Conservation (phyloP, 352 stramenopile genomes). For the Discostella stelligera region DNA sequence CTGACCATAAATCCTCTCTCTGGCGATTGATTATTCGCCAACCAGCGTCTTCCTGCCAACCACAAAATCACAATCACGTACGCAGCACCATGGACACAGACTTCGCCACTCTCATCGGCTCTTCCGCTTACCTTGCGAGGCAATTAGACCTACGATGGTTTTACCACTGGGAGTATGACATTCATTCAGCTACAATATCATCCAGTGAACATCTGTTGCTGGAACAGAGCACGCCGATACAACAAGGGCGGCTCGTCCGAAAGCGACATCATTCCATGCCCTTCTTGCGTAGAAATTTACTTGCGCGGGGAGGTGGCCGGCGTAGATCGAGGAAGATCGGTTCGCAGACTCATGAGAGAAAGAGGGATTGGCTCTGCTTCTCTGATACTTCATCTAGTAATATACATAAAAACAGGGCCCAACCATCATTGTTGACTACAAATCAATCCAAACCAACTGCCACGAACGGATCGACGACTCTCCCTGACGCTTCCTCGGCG, state of each 20-base stretch:
- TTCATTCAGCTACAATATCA: background rate
- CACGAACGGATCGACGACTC: background rate
- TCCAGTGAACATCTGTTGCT: background rate
- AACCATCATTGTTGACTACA: background rate
- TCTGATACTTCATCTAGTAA: background rate
- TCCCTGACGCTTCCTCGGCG: background rate
- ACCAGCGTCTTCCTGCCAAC: too few species aligned
- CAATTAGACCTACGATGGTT: slow-evolving; percentile 30
- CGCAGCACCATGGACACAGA: slow-evolving; percentile 16
- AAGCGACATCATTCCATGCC: slow-evolving; percentile 35
- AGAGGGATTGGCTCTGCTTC: background rate
- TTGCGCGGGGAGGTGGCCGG: background rate
- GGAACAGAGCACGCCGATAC: background rate
- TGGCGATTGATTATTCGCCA: too few species aligned
- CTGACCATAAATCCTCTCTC: too few species aligned
- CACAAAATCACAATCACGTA: too few species aligned
- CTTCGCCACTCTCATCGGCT: slow-evolving; percentile 23
- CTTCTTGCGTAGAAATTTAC: slow-evolving; percentile 26
- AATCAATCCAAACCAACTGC: slow-evolving; percentile 16
- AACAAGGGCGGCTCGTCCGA: slow-evolving; percentile 14
- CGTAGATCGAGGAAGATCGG: background rate
- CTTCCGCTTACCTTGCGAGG: slow-evolving; percentile 16
- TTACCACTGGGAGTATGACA: slow-evolving; percentile 5
- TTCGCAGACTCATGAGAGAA: background rate
- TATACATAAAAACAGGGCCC: background rate